Evolutionary conservation across 306 rosid genomes (phyloP).

Genomic region (Mimosa bimucronata): DNA sequence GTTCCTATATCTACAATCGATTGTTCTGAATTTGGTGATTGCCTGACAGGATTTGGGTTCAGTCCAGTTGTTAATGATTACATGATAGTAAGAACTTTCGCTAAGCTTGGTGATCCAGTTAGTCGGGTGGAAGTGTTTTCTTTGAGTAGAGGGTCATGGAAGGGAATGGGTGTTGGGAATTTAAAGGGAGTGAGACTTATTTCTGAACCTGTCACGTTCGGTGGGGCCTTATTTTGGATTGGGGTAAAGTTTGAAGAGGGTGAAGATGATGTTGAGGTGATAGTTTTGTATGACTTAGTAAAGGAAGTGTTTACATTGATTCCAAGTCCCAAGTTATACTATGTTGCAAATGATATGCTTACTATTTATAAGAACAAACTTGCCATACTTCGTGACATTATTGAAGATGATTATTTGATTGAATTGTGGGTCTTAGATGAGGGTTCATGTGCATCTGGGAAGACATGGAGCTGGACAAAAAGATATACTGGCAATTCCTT

Average conservation of each 20-base stretch:
- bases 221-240: background rate
- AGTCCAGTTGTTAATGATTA: background rate
- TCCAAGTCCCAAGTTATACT: background rate
- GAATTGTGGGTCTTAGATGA: background rate
- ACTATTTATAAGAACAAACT: background rate
- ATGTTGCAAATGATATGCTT: too few species aligned
- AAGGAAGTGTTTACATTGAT: background rate
- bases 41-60: background rate
- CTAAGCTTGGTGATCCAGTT: background rate
- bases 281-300: background rate
- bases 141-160: background rate
- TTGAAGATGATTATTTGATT: background rate
- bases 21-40: too few species aligned
- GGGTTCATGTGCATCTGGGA: background rate
- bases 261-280: background rate
- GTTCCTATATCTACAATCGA: background rate
- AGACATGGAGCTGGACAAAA: background rate
- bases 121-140: background rate
- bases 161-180: background rate
- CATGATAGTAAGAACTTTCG: background rate
- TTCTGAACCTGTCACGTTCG: background rate
- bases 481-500: background rate
- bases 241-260: background rate
- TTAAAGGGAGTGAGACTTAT: background rate
- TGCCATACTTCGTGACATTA: background rate